phyloP scores from a whole-genome alignment of 106 monocot species.

The Allium sativum region DNA sequence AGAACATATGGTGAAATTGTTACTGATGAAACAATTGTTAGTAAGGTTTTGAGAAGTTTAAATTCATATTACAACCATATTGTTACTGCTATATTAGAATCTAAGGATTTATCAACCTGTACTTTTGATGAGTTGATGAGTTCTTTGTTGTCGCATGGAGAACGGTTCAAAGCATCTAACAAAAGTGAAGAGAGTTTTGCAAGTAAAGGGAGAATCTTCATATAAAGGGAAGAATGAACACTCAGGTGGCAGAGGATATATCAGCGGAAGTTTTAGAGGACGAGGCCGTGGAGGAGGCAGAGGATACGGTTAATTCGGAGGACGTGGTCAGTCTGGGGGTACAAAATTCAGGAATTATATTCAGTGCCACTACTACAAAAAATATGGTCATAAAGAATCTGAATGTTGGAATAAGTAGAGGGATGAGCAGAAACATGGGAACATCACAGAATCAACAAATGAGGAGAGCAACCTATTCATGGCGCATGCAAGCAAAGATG shows the following conservation, averaged over 20 bases:
- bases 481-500: not conserved
- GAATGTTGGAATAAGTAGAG: not conserved
- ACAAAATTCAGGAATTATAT: not conserved
- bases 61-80: not conserved
- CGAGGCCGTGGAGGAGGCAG: not conserved
- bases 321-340: too few species aligned
- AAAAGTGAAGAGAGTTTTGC: not conserved
- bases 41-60: too few species aligned
- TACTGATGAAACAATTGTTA: too few species aligned
- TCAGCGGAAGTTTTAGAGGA: not conserved
- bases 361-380: not conserved
- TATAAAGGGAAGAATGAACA: not conserved
- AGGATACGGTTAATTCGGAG: not conserved
- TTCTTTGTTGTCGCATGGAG: conserved; percentile 3
- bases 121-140: not conserved
- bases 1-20: too few species aligned
- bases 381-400: not conserved
- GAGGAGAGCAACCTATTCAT: not conserved
- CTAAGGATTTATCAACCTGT: not conserved
- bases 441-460: not conserved
- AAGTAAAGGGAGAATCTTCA: not conserved
- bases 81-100: not conserved
- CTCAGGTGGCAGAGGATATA: not conserved
- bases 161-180: not conserved
- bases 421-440: not conserved